Conservation (phyloP, 2,329 filamentous ascomycete genomes). For the Exophiala xenobiotica region DNA sequence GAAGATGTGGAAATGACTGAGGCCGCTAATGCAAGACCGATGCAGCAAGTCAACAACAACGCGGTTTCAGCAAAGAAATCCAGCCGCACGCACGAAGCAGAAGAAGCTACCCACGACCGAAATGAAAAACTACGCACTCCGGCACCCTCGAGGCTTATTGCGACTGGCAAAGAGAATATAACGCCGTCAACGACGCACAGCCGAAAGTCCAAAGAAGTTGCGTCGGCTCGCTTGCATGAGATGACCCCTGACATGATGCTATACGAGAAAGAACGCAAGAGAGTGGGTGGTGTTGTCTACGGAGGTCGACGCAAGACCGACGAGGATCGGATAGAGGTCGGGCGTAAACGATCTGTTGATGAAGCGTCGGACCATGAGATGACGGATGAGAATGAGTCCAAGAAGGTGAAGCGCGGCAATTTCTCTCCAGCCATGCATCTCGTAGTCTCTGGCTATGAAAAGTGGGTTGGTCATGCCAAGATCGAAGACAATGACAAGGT, state of each 20-base stretch:
- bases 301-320: slow-evolving; percentile 52
- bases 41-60: slow-evolving; percentile 41
- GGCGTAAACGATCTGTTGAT: slow-evolving; percentile 47
- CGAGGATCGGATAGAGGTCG: slow-evolving; percentile 38
- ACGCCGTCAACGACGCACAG: slow-evolving; percentile 75
- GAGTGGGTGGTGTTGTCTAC: slow-evolving; percentile 65
- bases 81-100: slow-evolving; percentile 1
- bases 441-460: slow-evolving; percentile 78
- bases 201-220: slow-evolving; percentile 84
- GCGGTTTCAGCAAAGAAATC: slow-evolving; percentile 28
- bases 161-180: slow-evolving; percentile 76
- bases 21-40: slow-evolving; percentile 26
- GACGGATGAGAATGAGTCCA: slow-evolving; percentile 50
- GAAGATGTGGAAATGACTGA: slow-evolving; percentile 31
- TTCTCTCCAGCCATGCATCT: slow-evolving; percentile 71
- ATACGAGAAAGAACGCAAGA: slow-evolving; percentile 92
- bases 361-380: slow-evolving; percentile 31
- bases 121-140: slow-evolving; percentile 52
- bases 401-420: slow-evolving; percentile 48
- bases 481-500: slow-evolving; percentile 81
- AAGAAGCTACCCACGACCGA: slow-evolving; percentile 27
- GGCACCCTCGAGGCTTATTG: slow-evolving; percentile 49
- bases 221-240: slow-evolving; percentile 71
- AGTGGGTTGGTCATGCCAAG: slow-evolving; percentile 71
- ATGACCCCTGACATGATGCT: slow-evolving; percentile 81